These are phyloP conservation scores for Oryza nivara DNA, from an alignment of 176 grass and related monocot genomes.

Conservation along the genomic window DNA sequence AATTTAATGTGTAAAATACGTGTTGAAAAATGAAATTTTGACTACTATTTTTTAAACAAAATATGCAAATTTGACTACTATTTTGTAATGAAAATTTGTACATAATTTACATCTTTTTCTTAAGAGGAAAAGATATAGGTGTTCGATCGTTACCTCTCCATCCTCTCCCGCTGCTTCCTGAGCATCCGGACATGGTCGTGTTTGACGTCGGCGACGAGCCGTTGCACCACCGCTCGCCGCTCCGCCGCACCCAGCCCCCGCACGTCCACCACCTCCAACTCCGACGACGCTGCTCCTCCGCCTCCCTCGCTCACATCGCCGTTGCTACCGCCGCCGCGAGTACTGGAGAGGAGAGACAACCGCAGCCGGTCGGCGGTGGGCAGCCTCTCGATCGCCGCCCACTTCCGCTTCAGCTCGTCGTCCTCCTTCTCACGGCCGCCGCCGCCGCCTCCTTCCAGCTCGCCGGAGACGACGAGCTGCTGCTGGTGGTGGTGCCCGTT, in stretches of 20 bases:
- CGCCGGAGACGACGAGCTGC: too few species aligned
- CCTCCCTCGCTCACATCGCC: neutral
- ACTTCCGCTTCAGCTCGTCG: conserved; percentile 62
- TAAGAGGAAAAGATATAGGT: too few species aligned
- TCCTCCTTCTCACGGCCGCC: neutral
- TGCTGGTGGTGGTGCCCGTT: too few species aligned
- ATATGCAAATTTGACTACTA: too few species aligned
- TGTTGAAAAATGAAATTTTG: too few species aligned
- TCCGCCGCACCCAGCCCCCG: conserved; percentile 49
- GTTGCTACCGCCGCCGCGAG: neutral
- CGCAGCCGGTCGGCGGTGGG: conserved; percentile 49
- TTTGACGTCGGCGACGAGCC: conserved; percentile 59
- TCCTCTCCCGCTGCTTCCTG: conserved; percentile 67
- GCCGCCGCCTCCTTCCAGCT: too few species aligned
- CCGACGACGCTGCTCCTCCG: neutral
- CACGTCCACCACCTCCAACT: conserved; percentile 51
- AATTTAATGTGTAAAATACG: too few species aligned
- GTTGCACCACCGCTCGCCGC: conserved; percentile 56
- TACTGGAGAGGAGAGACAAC: conserved; percentile 34
- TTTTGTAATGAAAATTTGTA: too few species aligned
- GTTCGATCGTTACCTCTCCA: conserved; percentile 33
- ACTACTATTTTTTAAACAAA: too few species aligned
- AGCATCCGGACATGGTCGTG: conserved; percentile 68
- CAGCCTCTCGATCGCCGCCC: conserved; percentile 73
- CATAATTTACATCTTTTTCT: too few species aligned